Evolutionary conservation across 2,329 filamentous ascomycete species (phyloP).

Genomic region (Neonectria sp.): DNA sequence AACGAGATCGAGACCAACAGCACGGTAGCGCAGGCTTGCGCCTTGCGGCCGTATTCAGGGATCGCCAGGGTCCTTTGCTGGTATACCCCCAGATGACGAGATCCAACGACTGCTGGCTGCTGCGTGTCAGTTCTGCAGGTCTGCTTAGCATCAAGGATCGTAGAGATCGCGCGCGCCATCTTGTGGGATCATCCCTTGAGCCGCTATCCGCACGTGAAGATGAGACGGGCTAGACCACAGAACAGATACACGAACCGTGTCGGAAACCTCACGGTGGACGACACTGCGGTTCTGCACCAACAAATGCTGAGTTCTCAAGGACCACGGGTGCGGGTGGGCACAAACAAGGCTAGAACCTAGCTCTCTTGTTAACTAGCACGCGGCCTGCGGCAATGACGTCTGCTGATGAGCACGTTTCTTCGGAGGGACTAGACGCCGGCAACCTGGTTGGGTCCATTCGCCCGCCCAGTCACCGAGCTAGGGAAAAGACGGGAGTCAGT

Average conservation of each 20-base stretch:
- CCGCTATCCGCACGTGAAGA: conserved; percentile 13
- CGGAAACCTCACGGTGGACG: conserved; percentile 5
- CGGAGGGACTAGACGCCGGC: conserved; percentile 20
- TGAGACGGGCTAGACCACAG: conserved; percentile 18
- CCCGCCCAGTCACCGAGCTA: conserved; percentile 42
- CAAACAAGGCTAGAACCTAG: not conserved
- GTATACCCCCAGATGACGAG: conserved; percentile 35
- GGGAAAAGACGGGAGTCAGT: conserved; percentile 50
- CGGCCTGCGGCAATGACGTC: conserved; percentile 32
- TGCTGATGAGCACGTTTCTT: conserved; percentile 29
- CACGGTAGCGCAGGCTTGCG: conserved; percentile 32
- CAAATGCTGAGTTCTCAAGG: not conserved
- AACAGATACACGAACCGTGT: conserved; percentile 14
- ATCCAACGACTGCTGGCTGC: conserved; percentile 36
- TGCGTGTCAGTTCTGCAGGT: conserved; percentile 49
- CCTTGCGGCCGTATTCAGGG: conserved; percentile 28
- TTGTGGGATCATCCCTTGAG: conserved; percentile 21
- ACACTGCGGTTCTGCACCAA: conserved; percentile 2
- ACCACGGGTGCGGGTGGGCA: not conserved
- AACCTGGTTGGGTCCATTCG: conserved; percentile 45
- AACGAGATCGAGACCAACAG: conserved; percentile 40
- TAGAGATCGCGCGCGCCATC: conserved; percentile 25
- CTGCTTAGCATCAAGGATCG: conserved; percentile 30
- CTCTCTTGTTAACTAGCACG: conserved; percentile 10
- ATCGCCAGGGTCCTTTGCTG: conserved; percentile 47